phyloP scores from a whole-genome alignment of 1,284 basidiomycete genomes.

The Fomes fomentarius region DNA sequence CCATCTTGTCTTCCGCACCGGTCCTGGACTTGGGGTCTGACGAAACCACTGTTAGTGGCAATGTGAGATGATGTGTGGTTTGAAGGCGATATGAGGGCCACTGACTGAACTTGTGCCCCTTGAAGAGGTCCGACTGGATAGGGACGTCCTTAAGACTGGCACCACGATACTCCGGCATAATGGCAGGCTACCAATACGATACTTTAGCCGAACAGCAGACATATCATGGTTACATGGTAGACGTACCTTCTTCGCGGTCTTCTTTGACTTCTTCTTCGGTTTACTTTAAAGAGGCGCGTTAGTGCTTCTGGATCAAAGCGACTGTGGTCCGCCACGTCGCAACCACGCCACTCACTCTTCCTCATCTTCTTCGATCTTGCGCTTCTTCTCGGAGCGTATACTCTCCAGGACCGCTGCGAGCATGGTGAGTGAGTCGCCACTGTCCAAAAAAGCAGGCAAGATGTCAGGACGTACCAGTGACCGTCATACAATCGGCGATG shows the following conservation, averaged over 20 bases:
- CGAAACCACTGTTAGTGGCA: conserved; percentile 60
- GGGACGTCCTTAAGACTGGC: conserved; percentile 60
- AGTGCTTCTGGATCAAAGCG: not conserved
- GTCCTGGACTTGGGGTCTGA: conserved; percentile 76
- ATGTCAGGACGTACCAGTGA: conserved; percentile 50
- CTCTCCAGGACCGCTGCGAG: conserved; percentile 55
- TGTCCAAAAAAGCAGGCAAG: not conserved
- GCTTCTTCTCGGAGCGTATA: conserved; percentile 64
- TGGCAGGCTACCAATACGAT: conserved; percentile 46
- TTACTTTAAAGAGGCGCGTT: conserved; percentile 38
- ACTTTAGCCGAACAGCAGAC: too few relatives aligned
- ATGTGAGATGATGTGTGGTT: too few relatives aligned
- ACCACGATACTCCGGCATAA: conserved; percentile 70
- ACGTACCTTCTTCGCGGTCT: conserved; percentile 53
- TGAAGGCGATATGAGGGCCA: too few relatives aligned
- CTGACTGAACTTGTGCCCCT: conserved; percentile 79
- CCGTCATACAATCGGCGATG: conserved; percentile 70
- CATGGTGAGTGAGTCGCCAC: conserved; percentile 30
- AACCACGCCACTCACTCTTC: conserved; percentile 42
- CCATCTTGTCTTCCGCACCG: conserved; percentile 68
- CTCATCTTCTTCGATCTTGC: conserved; percentile 67
- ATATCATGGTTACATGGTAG: not conserved
- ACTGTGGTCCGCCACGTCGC: not conserved
- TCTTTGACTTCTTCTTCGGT: conserved; percentile 68
- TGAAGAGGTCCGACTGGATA: conserved; percentile 68